Percentiles rank a stretch among this genome's conserved stretches.
Conservation (phyloP, 208 protist species). For the Borovskyia barvae region DNA sequence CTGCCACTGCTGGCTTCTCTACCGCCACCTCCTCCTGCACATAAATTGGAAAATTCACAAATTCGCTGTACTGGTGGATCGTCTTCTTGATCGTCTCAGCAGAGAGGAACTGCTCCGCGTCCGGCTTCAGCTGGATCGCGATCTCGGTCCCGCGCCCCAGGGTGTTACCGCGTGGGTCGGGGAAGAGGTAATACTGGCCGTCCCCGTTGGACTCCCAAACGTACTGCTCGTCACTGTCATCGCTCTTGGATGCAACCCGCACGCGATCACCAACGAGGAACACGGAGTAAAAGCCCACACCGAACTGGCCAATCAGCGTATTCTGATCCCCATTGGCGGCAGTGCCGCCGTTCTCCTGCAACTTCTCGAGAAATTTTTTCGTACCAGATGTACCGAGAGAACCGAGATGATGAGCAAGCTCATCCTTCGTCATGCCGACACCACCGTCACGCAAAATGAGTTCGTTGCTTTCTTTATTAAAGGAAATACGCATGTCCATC, state of each 20-base stretch:
- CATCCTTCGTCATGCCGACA: conserved; percentile 99
- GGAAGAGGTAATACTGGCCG: conserved; percentile 93
- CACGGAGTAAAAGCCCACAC: conserved; percentile 99
- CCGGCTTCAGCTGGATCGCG: conserved; percentile 96
- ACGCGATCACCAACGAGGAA: conserved; percentile 99
- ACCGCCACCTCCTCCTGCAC: conserved; percentile 80
- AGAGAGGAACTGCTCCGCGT: conserved; percentile 96
- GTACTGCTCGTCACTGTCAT: conserved; percentile 93
- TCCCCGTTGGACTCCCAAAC: conserved; percentile 98
- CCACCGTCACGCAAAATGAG: conserved; percentile 98
- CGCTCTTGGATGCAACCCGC: conserved; percentile 94
- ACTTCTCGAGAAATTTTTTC: conserved; percentile 94
- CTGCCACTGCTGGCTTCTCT: conserved; percentile 46
- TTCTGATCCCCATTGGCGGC: conserved; percentile 54
- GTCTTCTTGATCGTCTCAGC: conserved; percentile 88
- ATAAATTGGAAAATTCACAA: conserved; percentile 99
- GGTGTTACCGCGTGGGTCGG: conserved; percentile 94
- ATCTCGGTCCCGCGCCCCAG: conserved; percentile 97
- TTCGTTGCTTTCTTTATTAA: conserved; percentile 88
- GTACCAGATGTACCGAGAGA: conserved; percentile 99
- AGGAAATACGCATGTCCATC: conserved; percentile 91
- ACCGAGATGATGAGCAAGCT: conserved; percentile 98
- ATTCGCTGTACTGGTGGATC: conserved; percentile 99
- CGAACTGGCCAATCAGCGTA: conserved; percentile 99
- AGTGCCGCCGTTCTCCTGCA: conserved; percentile 23